Base-by-base conservation (phyloP, 176 grass and related monocot genomes). In the Saccharum spontaneum region DNA sequence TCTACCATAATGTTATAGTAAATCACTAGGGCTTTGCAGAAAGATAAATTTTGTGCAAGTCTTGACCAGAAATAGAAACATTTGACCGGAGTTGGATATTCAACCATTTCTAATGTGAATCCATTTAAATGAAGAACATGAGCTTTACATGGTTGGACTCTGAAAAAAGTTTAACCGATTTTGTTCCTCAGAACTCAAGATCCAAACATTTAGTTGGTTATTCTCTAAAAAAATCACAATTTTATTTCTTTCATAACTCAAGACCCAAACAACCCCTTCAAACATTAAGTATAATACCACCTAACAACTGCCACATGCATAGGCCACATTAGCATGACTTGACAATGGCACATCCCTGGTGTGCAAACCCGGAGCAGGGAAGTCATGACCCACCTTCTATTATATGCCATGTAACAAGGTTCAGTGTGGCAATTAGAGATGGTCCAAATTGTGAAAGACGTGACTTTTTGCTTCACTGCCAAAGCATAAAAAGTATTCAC, bases 381-480 rank as follows among this genome's bases (percentile, higher is more conserved):
- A 69, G 30, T 69, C 66, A 69, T 34, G 15, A 4, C 20, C 54
- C 52, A 57, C 52, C 18, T 57, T 55, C 17, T 55, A 57, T 57
- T 10, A n/a, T n/a, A n/a, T 59, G 54, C 20, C 2, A 59, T 60
- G 22, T 60, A 60, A 60, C 22, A 60, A 60, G 57, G 57, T 60
- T 59, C 22, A 24, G 9, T 60, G 57, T 60, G 57, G 7, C 57
- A 60, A 60, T 60, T 28, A 84, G 26, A 79, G 57, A 79, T 68
- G 22, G 3, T 76, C 30, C 37, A 82, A 68, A 75, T 69, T 39
- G 36, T 20, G 24, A 15, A 76, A 67, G 65, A 36, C 3, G 16
- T 76, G 64, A 37, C 18, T 71, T 88, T 88, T 77, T 88, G 30
- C 11, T 64, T 76, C 48, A 82, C 26, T 49, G 22, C 16, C 31